phyloP scores from a whole-genome alignment of 2,329 filamentous ascomycete species.

The Colletotrichum zoysiae region DNA sequence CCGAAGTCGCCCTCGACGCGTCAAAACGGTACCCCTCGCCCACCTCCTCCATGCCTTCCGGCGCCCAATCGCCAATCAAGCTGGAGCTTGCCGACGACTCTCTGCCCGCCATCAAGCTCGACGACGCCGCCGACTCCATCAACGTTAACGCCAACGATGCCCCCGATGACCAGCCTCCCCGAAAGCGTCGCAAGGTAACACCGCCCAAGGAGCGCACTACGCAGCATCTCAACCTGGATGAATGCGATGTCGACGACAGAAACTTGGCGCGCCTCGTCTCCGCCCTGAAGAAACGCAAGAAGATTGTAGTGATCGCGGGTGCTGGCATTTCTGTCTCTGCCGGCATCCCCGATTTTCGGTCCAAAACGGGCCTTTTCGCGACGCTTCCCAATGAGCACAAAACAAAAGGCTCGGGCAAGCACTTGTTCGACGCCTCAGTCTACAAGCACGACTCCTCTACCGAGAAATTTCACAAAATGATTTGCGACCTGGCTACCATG shows the following conservation, averaged over 20 bases:
- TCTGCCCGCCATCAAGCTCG: slow-evolving; percentile 47
- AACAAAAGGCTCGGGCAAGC: slow-evolving; percentile 91
- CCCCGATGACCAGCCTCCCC: slow-evolving; percentile 75
- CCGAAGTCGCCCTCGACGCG: slow-evolving; percentile 52
- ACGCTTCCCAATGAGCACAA: slow-evolving; percentile 89
- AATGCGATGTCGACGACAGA: slow-evolving; percentile 62
- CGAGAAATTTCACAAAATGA: slow-evolving; percentile 94
- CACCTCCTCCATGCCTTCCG: slow-evolving; percentile 57
- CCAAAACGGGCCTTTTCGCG: slow-evolving; percentile 88
- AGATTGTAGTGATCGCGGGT: slow-evolving; percentile 96
- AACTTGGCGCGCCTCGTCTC: slow-evolving; percentile 76
- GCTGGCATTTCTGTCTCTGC: slow-evolving; percentile 97
- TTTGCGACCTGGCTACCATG: slow-evolving; percentile 85
- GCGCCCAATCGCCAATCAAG: slow-evolving; percentile 65
- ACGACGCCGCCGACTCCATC: slow-evolving; percentile 40
- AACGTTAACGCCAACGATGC: slow-evolving; percentile 61
- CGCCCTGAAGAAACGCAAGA: slow-evolving; percentile 87
- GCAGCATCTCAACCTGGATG: slow-evolving; percentile 80
- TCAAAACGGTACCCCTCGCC: slow-evolving; percentile 66
- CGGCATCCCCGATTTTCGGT: slow-evolving; percentile 97
- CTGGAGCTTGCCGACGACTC: slow-evolving; percentile 53
- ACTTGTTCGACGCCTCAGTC: slow-evolving; percentile 96
- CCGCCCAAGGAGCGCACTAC: slow-evolving; percentile 77
- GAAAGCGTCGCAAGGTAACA: slow-evolving; percentile 80
- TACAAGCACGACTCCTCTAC: slow-evolving; percentile 94